Conservation (phyloP, 2,329 filamentous ascomycete genomes). For the Claviceps monticola region DNA sequence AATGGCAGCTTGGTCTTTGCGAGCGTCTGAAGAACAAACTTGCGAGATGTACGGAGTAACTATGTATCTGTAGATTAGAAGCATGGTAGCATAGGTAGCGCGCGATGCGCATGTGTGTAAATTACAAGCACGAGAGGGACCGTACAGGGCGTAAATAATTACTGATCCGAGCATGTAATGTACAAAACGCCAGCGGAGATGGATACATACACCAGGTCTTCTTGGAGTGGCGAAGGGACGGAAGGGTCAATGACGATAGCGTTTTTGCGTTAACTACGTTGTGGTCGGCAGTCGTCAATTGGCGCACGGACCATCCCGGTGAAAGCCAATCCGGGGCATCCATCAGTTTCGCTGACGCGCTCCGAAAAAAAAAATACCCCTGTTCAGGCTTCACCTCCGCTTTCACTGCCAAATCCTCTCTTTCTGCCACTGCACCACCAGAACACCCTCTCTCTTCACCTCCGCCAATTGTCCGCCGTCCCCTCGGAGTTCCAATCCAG, state of each 20-base stretch:
- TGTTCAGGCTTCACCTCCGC: neutral
- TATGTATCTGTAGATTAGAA: too few relatives aligned
- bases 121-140: neutral
- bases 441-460: neutral
- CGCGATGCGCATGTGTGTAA: neutral
- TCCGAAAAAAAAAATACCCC: neutral
- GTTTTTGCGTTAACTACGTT: neutral
- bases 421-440: neutral
- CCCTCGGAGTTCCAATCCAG: conserved; percentile 5
- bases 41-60: too few relatives aligned
- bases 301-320: conserved; percentile 1
- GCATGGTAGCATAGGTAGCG: neutral
- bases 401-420: neutral
- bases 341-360: neutral
- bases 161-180: neutral
- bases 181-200: neutral
- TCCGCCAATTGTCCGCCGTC: neutral
- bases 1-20: conserved; percentile 82
- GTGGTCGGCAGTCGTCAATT: neutral
- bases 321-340: neutral
- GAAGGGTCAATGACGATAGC: conserved; percentile 1
- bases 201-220: neutral
- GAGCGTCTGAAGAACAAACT: conserved; percentile 5
- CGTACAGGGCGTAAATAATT: neutral
- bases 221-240: neutral